A percentile compares a stretch with the other conserved stretches of the same genome.
These are phyloP conservation scores for Mikania micrantha DNA, from an alignment of 129 eudicot species.

Conservation along the genomic window DNA sequence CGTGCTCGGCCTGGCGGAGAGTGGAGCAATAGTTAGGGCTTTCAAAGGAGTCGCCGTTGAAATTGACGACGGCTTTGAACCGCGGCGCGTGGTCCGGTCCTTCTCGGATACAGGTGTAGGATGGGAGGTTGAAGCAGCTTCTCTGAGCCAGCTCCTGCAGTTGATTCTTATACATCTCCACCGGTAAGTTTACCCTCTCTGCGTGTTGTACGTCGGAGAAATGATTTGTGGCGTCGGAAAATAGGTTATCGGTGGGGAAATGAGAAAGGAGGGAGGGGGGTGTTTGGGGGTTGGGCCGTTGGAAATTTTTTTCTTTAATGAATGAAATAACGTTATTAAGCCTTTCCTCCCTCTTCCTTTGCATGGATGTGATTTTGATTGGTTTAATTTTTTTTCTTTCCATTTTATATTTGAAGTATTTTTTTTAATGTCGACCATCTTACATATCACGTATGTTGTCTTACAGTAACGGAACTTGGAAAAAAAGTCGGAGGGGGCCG, in stretches of 20 bases:
- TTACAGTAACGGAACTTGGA: too few species aligned
- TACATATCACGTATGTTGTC: too few species aligned
- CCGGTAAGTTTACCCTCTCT: not conserved
- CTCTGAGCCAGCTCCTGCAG: constrained; percentile 87
- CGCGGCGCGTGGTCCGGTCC: constrained; percentile 94
- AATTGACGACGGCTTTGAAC: constrained; percentile 59
- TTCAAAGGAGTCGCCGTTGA: constrained; percentile 69
- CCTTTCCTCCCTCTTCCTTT: not conserved
- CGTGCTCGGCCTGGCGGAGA: constrained; percentile 77
- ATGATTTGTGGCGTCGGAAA: constrained; percentile 2
- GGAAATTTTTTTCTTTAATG: constrained; percentile 10
- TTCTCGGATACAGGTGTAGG: constrained; percentile 68
- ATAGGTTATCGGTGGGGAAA: constrained; percentile 12
- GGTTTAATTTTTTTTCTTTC: not conserved
- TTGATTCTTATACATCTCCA: constrained; percentile 78
- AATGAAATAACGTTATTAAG: not conserved
- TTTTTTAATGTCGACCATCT: too few species aligned
- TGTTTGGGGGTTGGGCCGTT: constrained; percentile 17
- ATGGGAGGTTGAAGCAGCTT: constrained; percentile 82
- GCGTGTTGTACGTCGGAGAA: not conserved
- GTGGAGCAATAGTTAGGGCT: constrained; percentile 59
- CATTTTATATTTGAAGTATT: too few species aligned
- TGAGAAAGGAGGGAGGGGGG: not conserved
- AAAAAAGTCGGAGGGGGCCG: too few species aligned
- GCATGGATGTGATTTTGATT: constrained; percentile 31